Evolutionary conservation across 352 stramenopile genomes (phyloP), one percentile per base, ranked within the genome.

Genomic region (Phytophthora palmivora): DNA sequence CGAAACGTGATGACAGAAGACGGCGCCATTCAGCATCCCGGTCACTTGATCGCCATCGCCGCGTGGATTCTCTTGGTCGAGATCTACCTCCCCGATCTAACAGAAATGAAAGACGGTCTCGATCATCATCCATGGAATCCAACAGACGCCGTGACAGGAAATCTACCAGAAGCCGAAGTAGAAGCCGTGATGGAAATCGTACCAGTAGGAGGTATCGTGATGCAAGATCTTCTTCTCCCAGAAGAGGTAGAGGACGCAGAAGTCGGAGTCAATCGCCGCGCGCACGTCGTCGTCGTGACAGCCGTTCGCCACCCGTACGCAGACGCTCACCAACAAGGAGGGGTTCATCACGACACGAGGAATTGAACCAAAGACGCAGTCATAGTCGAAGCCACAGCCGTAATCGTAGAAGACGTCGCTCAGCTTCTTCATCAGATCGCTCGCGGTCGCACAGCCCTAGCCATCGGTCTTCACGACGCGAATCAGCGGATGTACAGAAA

Each of bases 61-160:
- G 63, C 2, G 64, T 73, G 7, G 68, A 77, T 41, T 77, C 68
- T 22, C 63, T 77, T 44, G 68, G 68, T 11, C 47, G 68, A 26
- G 68, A 77, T 32, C 59, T 77, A 6, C 53, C 54, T 19, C 32
- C 45, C 38, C 44, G 33, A 37, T 53, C 43, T 16, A 61, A 37
- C 38, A 37, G 18, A 32, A 68, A 30, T 48, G 14, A 65, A 36
- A 46, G 38, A 24, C 48, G 38, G 5, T 56, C 48, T 48, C 14
- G 15, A 22, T 61, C 51, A 24, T 10, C 28, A 4, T 66, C 52
- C 14, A 54, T 15, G 19, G 21, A 55, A 24, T 45, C 41, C 24
- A 63, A 33, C 36, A 58, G 45, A 32, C 33, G 33, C 34, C 56
- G 26, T 34, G 18, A 47, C 21, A 71, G 45, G 49, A 57, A 26